Evolutionary conservation across 2,329 filamentous ascomycete genomes (phyloP).

Genomic region (Talaromyces sp.): DNA sequence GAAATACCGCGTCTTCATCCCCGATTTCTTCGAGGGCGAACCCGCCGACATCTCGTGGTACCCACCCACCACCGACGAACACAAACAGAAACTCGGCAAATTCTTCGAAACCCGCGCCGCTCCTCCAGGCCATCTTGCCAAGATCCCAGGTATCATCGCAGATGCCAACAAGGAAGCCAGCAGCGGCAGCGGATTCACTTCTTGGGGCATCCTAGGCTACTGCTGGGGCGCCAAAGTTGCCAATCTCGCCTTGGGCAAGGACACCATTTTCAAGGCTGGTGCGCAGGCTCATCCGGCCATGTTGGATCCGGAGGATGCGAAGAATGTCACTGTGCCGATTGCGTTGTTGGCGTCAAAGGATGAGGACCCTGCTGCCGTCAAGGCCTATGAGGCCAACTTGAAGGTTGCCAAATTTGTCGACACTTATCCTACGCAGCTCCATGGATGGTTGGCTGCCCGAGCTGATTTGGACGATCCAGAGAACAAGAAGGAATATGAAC

Average conservation of each 20-base stretch:
- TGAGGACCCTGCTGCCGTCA: constrained; percentile 51
- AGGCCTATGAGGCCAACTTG: constrained; percentile 39
- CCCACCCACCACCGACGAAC: constrained; percentile 58
- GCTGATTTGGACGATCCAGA: constrained; percentile 39
- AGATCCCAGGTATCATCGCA: constrained; percentile 54
- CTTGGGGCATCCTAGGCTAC: constrained; percentile 59
- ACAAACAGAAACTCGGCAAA: constrained; percentile 57
- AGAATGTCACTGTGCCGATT: constrained; percentile 55
- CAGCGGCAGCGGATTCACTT: constrained; percentile 34
- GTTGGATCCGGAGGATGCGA: constrained; percentile 58
- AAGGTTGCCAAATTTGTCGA: constrained; percentile 41
- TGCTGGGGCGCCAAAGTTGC: constrained; percentile 61
- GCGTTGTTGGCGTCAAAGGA: constrained; percentile 57
- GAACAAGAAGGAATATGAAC: constrained; percentile 43
- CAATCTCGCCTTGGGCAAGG: constrained; percentile 50
- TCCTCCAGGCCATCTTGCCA: constrained; percentile 56
- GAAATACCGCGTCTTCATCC: constrained; percentile 83
- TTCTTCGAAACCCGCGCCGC: constrained; percentile 58
- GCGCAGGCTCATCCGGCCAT: constrained; percentile 59
- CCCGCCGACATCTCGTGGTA: constrained; percentile 63
- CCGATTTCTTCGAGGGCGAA: constrained; percentile 82
- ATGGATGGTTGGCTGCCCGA: constrained; percentile 48
- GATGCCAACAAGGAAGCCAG: constrained; percentile 50
- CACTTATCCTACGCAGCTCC: constrained; percentile 43
- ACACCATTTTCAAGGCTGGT: constrained; percentile 56